Conservation (phyloP, 352 stramenopile species). For the Globisporangium cylindrosporum region DNA sequence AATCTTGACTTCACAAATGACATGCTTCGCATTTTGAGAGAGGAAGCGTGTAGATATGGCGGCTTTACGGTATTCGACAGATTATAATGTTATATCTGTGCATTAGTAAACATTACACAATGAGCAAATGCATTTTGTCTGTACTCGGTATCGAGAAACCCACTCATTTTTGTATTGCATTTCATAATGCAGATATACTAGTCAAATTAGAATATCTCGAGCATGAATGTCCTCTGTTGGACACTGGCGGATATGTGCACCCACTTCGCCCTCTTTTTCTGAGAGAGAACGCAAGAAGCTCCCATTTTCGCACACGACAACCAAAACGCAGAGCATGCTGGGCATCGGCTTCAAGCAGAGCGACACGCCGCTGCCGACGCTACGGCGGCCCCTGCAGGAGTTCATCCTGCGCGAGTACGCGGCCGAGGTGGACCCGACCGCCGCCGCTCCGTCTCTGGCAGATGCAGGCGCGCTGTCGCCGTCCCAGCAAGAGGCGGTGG, state of each 20-base stretch:
- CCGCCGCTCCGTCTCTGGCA: neutral
- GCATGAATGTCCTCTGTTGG: neutral
- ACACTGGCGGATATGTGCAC: neutral
- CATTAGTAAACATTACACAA: no score
- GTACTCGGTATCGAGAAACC: neutral
- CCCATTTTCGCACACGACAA: neutral
- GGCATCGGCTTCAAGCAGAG: conserved; percentile 77
- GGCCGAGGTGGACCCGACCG: conserved; percentile 6
- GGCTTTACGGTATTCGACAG: no score
- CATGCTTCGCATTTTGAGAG: no score
- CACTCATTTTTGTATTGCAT: neutral
- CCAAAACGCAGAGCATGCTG: conserved; percentile 33
- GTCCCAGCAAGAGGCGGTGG: conserved; percentile 33
- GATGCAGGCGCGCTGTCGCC: conserved; percentile 7
- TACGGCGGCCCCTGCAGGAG: conserved; percentile 54
- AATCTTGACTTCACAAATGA: no score
- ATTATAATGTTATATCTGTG: no score
- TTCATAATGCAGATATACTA: neutral
- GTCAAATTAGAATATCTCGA: neutral
- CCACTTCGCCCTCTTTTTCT: neutral
- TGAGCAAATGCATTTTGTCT: no score
- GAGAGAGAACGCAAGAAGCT: neutral
- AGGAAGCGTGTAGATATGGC: no score
- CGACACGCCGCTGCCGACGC: conserved; percentile 37
- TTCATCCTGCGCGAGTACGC: conserved; percentile 74